Evolutionary conservation across 306 rosid genomes (phyloP).

Genomic region (Citrullus colocynthis): DNA sequence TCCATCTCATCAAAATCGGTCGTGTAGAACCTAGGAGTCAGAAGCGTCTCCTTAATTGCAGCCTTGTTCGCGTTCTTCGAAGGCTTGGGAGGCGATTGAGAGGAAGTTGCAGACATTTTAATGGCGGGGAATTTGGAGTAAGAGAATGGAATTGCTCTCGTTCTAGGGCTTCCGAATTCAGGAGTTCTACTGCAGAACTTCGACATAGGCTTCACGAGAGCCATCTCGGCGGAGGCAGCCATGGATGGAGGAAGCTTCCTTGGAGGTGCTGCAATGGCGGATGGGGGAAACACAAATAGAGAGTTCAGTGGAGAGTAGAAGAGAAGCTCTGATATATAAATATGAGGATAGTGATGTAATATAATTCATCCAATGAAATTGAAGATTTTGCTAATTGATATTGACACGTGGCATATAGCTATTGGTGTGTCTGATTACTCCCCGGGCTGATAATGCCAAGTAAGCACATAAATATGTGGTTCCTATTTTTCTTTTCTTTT

Average conservation of each 20-base stretch:
- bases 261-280: neutral
- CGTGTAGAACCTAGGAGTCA: constrained; percentile 92
- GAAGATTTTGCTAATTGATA: neutral
- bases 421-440: neutral
- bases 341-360: neutral
- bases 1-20: constrained; percentile 98
- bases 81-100: constrained; percentile 28
- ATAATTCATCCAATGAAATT: neutral
- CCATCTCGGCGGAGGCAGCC: constrained; percentile 75
- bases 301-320: neutral
- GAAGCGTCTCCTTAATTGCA: constrained; percentile 69
- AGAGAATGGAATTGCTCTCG: constrained; percentile 18
- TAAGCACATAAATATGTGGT: neutral
- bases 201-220: constrained; percentile 76
- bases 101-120: constrained; percentile 44
- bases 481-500: neutral
- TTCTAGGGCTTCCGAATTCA: constrained; percentile 28
- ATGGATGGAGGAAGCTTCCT: constrained; percentile 12
- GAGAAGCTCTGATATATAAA: neutral
- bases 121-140: constrained; percentile 24
- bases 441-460: neutral
- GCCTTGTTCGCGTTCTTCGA: constrained; percentile 41
- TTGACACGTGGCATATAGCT: neutral
- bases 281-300: neutral
- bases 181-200: constrained; percentile 39